Base-by-base conservation (phyloP, 192 early-diverging fungal genomes). In the Linnemannia exigua region DNA sequence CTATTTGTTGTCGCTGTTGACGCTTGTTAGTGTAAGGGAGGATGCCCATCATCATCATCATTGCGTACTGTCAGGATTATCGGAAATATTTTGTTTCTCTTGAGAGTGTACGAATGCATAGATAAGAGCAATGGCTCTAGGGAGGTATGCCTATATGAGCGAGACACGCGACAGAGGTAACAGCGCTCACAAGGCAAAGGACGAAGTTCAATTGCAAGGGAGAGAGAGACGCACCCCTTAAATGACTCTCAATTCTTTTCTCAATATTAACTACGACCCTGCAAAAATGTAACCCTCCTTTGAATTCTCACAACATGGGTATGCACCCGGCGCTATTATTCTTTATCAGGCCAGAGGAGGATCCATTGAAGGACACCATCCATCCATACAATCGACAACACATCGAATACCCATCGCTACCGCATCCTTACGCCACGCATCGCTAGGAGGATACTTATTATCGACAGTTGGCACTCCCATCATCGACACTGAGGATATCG, bases 271-370 rank as follows among this genome's bases (percentile, higher is more conserved):
- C 25, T 63, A 63, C 9, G 14, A 25, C 3, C 11, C 7, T 63
- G 58, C 58, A 63, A 63, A 63, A 63, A 63, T 63, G 58, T 63
- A 63, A 63, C 58, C 58, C 58, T 63, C 58, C 58, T 63, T 63
- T 63, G 58, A 63, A 63, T 63, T 63, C 58, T 63, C 58, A 63
- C 58, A 63, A 63, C 58, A 63, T 63, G 58, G 58, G 58, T 63
- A 63, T 63, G 58, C 58, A 63, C 58, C 9, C 58, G 58, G 25
- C n/a, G 58, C 28, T 63, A 63, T 63, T 58, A n/a, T n/a, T 63
- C 28, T 31, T 17, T 17, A 54, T 17, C 19, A 17, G 4, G 52
- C 19, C 20, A n/a, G 52, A 54, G 19, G 5, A 19, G 58, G 58
- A 25, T 12, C 22, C 28, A 63, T 5, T 28, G 28, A 38, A 28